Conservation (phyloP, 1,284 basidiomycete genomes). For the Mycena citricolor region DNA sequence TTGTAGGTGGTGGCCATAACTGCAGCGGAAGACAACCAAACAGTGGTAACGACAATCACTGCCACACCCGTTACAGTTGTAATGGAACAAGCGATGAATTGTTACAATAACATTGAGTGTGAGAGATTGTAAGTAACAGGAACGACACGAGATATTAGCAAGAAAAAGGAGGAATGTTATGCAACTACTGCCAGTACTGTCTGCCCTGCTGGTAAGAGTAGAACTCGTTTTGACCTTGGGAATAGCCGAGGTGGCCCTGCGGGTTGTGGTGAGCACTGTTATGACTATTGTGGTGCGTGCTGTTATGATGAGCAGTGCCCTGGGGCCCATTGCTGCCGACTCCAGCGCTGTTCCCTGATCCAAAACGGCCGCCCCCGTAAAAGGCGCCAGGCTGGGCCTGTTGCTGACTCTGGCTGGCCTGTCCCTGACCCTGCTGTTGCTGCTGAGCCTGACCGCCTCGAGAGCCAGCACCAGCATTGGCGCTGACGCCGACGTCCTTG, state of each 20-base stretch:
- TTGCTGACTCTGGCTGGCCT: conserved; percentile 40
- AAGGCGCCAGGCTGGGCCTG: conserved; percentile 48
- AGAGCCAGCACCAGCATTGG: conserved; percentile 36
- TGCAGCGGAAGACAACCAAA: too few species aligned
- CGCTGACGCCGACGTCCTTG: conserved; percentile 58
- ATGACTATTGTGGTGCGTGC: conserved; percentile 14
- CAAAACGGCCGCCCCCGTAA: conserved; percentile 64
- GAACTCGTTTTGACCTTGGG: conserved; percentile 63
- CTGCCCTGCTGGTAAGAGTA: conserved; percentile 68
- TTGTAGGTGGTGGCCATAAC: conserved; percentile 5
- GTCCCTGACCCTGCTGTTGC: conserved; percentile 36
- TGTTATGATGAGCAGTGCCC: conserved; percentile 43
- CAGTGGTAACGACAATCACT: too few species aligned
- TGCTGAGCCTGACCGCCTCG: conserved; percentile 37
- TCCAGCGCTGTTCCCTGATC: conserved; percentile 35
- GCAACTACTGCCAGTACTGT: conserved; percentile 77
- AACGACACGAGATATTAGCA: too few species aligned
- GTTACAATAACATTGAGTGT: too few species aligned
- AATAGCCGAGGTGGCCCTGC: conserved; percentile 64
- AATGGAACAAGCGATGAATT: too few species aligned
- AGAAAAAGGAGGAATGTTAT: too few species aligned
- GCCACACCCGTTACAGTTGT: too few species aligned
- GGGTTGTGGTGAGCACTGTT: conserved; percentile 42
- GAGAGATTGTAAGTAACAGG: too few species aligned
- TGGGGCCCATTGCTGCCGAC: conserved; percentile 41